Evolutionary conservation across 208 protist species (phyloP).

Genomic region (Leptomonas pyrrhocoris): DNA sequence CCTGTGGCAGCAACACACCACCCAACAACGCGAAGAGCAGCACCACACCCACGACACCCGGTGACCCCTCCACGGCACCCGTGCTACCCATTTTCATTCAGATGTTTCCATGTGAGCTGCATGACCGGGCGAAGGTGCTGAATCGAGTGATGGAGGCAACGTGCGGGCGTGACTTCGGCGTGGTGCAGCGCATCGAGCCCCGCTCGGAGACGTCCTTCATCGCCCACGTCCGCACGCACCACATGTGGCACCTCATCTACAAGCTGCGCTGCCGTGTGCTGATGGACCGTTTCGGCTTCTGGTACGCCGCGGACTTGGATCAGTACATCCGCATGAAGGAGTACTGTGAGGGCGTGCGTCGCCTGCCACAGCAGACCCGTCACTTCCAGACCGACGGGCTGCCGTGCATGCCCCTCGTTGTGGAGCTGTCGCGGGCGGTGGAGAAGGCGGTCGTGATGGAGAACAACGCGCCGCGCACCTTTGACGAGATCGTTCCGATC

Average conservation of each 20-base stretch:
- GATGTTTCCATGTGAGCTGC: constrained; percentile 85
- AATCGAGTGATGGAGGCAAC: constrained; percentile 70
- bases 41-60: not conserved
- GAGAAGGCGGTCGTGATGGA: constrained; percentile 29
- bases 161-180: constrained; percentile 36
- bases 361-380: constrained; percentile 72
- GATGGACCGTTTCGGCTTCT: constrained; percentile 84
- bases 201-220: constrained; percentile 82
- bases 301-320: constrained; percentile 60
- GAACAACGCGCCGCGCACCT: constrained; percentile 42
- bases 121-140: constrained; percentile 55
- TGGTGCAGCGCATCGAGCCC: constrained; percentile 59
- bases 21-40: not conserved
- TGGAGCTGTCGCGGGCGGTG: constrained; percentile 60
- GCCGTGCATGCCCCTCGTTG: constrained; percentile 85
- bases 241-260: constrained; percentile 62
- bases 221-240: constrained; percentile 50
- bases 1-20: constrained; percentile 20
- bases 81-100: constrained; percentile 69
- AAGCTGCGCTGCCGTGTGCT: constrained; percentile 75
- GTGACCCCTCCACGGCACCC: constrained; percentile 11
- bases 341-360: constrained; percentile 76
- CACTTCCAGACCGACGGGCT: constrained; percentile 75
- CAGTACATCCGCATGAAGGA: constrained; percentile 74
- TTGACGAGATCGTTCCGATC: constrained; percentile 69